A percentile compares a stretch with the other conserved stretches of the same genome.
phyloP scores from a whole-genome alignment of 2,329 filamentous ascomycete species.

The Arthroderma sp. region DNA sequence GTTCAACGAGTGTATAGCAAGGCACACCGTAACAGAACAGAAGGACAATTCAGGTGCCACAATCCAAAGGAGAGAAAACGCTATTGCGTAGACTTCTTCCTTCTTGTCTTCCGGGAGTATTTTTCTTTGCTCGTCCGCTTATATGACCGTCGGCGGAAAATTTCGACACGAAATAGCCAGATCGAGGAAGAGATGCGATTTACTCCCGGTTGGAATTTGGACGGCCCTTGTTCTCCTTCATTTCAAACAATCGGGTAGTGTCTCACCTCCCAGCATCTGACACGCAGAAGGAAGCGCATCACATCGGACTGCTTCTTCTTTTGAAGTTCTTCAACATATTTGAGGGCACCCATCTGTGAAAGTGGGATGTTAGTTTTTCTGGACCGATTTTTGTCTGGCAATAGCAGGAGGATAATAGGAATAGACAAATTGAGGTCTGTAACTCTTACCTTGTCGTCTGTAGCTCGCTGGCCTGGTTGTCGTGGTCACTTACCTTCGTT shows the following conservation, averaged over 20 bases:
- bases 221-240: constrained; percentile 5
- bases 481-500: constrained; percentile 28
- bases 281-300: constrained; percentile 98
- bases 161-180: constrained; percentile 9
- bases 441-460: constrained; percentile 32
- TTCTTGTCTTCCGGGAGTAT: background rate
- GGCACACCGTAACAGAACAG: constrained; percentile 36
- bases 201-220: constrained; percentile 19
- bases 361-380: constrained; percentile 3
- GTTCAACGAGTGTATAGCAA: constrained; percentile 99
- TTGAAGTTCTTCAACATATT: constrained; percentile 99
- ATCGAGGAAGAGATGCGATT: background rate
- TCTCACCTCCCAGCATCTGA: constrained; percentile 96
- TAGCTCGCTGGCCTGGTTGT: constrained; percentile 30
- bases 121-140: background rate
- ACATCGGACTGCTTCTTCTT: constrained; percentile 99
- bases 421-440: background rate
- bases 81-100: too few relatives aligned
- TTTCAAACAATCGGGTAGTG: constrained; percentile 6
- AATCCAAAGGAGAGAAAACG: background rate
- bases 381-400: background rate
- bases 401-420: background rate
- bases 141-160: constrained; percentile 1
- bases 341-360: constrained; percentile 90
- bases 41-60: constrained; percentile 8